Base-by-base conservation (phyloP, 2,329 filamentous ascomycete species). In the Alternaria brassicicola region DNA sequence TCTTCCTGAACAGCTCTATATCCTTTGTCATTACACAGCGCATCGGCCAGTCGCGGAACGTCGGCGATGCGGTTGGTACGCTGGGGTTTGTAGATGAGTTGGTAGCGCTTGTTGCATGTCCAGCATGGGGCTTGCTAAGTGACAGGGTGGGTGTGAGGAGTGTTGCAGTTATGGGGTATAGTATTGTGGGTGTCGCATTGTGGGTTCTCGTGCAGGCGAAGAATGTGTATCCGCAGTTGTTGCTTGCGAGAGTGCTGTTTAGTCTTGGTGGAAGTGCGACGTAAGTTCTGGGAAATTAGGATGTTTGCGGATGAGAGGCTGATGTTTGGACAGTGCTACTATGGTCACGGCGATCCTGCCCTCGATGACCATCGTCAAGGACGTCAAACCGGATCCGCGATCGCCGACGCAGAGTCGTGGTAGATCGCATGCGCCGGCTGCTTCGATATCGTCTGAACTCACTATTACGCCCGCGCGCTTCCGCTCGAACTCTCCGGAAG, bases 291-390 rank as follows among this genome's bases (percentile, higher is more conserved):
- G 17, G 12, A 19, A 10, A n/a, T n/a, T 33, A 28, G n/a, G 17
- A 2, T 9, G 15, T 15, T 46, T 49, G 17, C 9, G 31, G 7
- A 38, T 30, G 30, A 12, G 23, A 35, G 52, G 58, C 65, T 72
- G 59, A 72, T 39, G 30, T 38, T 49, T 36, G 36, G 21, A 46
- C 48, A 83, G 81, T 33, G 78, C 93, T 13, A 98, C 95, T 1
- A 99, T 99, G 95, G 95, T 99, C 19, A 98, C 95, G 8, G 95
- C 95, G 3, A 92, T 96, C 43, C 83, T 99, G 23, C 95, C 95
- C 1, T 88, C 84, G 26, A 87, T 90, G 78, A 86, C 86, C 10
- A 70, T 68, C 17, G 63, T 65, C 33, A 74, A 61, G 50, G 62
- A 69, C 39, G 62, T 68, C 36, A 54, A 69, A 30, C 62, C 57